Base-by-base conservation (phyloP, 1,284 basidiomycete species). In the Puccinia polysora region DNA sequence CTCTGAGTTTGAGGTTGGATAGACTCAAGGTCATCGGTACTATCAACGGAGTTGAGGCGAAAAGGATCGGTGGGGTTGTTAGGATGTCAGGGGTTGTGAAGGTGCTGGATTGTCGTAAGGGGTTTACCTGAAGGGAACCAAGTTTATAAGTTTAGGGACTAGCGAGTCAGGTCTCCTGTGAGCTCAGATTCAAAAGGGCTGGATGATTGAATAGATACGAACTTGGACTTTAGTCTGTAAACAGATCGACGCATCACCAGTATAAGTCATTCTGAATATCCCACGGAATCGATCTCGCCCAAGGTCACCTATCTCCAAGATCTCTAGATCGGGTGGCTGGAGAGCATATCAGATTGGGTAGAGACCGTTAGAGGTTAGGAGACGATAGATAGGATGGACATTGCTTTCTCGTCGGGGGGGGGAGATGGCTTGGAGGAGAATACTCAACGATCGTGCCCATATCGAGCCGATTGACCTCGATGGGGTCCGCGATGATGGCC, bases 1-100 rank as follows among this genome's bases (percentile, higher is more conserved):
- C 96, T 76, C 88, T 89, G 40, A 99, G 87, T 75, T 88, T 88
- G 80, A 99, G 90, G 77, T 90, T 86, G 4, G 92, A 97, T 6
- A 99, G 87, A n/a, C 92, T 89, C 59, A 99, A 87, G 28, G 92
- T 88, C 95, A 98, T 98, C 53, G 96, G 96, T 1, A 99, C 96
- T 60, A 95, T 88, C 45, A 97, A 86, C 2, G 93, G 91, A 67
- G 95, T 88, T 75, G 89, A 90, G 23, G 94, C 93, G 15, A 92
- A 90, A 2, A 97, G 84, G 84, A 96, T 91, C 59, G 90, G 89
- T 1, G 78, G 81, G 81, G 85, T 73, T 86, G 88, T 88, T 77
- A 87, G 91, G 79, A 74, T 79, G 79, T 88, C 90, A 71, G 86
- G 45, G 18, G 55, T 50, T 2, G 56, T 86, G 0, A 76, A 75